Percentiles rank a stretch among this genome's conserved stretches.
Conservation (phyloP, 2,329 filamentous ascomycete species). For the Hyphodiscus sp. region DNA sequence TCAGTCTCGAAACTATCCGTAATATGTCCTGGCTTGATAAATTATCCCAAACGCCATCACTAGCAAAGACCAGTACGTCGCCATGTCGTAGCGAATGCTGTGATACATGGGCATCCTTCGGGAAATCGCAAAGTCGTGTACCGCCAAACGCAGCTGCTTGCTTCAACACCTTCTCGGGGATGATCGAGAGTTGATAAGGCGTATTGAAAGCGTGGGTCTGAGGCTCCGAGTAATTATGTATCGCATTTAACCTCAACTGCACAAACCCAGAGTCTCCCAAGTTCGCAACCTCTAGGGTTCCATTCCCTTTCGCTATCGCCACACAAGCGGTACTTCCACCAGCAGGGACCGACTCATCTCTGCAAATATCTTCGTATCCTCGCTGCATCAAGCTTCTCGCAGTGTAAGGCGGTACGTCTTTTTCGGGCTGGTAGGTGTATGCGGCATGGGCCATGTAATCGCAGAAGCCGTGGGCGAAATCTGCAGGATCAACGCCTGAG, state of each 20-base stretch:
- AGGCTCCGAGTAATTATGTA: conserved; percentile 74
- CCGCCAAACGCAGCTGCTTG: conserved; percentile 82
- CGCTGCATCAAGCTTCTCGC: conserved; percentile 70
- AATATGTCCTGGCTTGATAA: conserved; percentile 86
- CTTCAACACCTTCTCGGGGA: conserved; percentile 71
- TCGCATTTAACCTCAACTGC: conserved; percentile 76
- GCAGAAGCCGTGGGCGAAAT: conserved; percentile 92
- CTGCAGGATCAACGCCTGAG: conserved; percentile 85
- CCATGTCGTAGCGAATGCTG: conserved; percentile 76
- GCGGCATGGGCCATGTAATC: conserved; percentile 83
- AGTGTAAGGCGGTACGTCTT: conserved; percentile 37
- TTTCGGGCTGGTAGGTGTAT: conserved; percentile 27
- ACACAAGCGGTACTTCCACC: conserved; percentile 91
- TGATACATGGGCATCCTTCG: conserved; percentile 75
- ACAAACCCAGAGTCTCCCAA: conserved; percentile 93
- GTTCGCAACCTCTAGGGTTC: conserved; percentile 81
- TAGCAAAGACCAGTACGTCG: conserved; percentile 88
- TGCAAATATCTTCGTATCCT: conserved; percentile 76
- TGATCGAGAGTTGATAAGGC: conserved; percentile 85
- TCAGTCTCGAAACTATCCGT: conserved; percentile 67
- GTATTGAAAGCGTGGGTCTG: conserved; percentile 98
- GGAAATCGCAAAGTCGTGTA: conserved; percentile 72
- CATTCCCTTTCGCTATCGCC: conserved; percentile 67
- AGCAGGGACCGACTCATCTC: conserved; percentile 65
- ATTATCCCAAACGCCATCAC: conserved; percentile 95